Base-by-base conservation (phyloP, 192 early-diverging fungal species). In the Entomortierella parvispora region DNA sequence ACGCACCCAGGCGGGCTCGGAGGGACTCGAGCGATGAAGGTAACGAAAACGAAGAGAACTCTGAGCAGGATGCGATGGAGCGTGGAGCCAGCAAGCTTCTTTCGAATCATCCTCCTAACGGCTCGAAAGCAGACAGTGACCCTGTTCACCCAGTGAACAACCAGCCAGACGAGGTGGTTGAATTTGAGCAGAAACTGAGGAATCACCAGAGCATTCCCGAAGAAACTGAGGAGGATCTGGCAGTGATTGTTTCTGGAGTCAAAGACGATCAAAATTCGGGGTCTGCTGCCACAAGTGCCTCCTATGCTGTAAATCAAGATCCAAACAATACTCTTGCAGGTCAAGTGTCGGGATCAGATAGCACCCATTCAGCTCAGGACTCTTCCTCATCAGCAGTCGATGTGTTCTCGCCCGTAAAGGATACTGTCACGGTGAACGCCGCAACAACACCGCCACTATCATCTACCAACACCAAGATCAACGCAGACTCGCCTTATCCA, bases 391-490 rank as follows among this genome's bases (percentile, higher is more conserved):
- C 55, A 37, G 5, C 10, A 23, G 14, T 14, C 46, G 12, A 51
- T 28, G 6, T 49, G 4, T 26, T 29, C 12, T 22, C 40, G 22
- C 3, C 22, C 49, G 37, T 32, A 12, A 51, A 53, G n/a, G 65
- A 55, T 34, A 48, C 71, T 9, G 57, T 76, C 20, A 67, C 71
- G 2, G 71, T 74, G 20, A 58, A 67, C 5, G 71, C 71, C 4
- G 71, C 63, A 15, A 20, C 59, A 12, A 18, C 64, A 32, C 23
- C 53, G 1, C 14, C 45, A 18, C 40, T 52, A 54, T 15, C 34
- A 42, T 10, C 53, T 23, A 5, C 31, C n/a, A 17, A 20, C 11
- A 25, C 8, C 57, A 17, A 45, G 20, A 20, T 11, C 49, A n/a
- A n/a, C n/a, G n/a, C n/a, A n/a, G 15, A n/a, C 28, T 32, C 20